phyloP scores from a whole-genome alignment of 371 early-diverging fungal genomes.

The Apophysomyces ossiformis region DNA sequence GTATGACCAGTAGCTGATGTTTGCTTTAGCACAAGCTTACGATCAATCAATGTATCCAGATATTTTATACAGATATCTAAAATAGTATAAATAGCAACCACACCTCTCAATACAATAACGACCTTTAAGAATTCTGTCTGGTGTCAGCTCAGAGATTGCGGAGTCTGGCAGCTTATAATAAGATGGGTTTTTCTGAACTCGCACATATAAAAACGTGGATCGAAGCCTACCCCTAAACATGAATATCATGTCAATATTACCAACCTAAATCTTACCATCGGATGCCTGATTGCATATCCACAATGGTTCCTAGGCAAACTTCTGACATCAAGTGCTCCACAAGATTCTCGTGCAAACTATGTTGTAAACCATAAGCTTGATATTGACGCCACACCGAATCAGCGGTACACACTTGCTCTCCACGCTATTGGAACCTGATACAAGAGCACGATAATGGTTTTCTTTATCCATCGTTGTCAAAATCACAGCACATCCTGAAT shows the following conservation, averaged over 20 bases:
- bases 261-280: constrained; percentile 55
- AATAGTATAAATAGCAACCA: not conserved
- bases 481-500: constrained; percentile 75
- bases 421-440: constrained; percentile 60
- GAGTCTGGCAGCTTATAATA: constrained; percentile 56
- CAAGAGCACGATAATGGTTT: constrained; percentile 58
- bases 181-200: constrained; percentile 64
- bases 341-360: constrained; percentile 70
- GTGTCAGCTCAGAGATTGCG: constrained; percentile 12
- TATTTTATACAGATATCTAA: constrained; percentile 62
- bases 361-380: not conserved
- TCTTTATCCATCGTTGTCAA: constrained; percentile 67
- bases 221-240: constrained; percentile 55
- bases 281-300: constrained; percentile 54
- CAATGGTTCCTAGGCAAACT: constrained; percentile 75
- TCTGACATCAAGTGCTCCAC: constrained; percentile 87
- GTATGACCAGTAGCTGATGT: not conserved
- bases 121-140: constrained; percentile 57
- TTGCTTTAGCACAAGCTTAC: constrained; percentile 13
- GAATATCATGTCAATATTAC: not conserved
- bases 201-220: constrained; percentile 75
- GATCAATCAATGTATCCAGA: constrained; percentile 33
- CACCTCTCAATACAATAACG: not conserved
- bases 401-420: constrained; percentile 63
- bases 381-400: not conserved